Conservation (phyloP, 352 stramenopile species). For the Sclerospora graminicola region DNA sequence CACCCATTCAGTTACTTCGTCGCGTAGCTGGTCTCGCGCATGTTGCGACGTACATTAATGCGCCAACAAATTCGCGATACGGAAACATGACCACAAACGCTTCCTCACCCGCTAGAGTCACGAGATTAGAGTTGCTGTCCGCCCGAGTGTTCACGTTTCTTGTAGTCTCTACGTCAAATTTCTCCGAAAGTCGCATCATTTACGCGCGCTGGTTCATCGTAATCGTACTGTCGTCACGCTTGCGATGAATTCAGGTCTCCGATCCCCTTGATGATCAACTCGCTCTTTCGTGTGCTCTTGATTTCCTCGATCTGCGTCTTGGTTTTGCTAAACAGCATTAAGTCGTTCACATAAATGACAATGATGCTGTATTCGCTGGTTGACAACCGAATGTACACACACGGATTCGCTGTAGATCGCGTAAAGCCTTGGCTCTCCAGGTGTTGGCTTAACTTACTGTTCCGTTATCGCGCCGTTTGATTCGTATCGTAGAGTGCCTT, state of each 20-base stretch:
- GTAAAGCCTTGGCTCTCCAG: not conserved
- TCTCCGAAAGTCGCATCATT: not conserved
- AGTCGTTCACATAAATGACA: not conserved
- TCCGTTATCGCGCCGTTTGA: not conserved
- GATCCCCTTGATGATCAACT: not conserved
- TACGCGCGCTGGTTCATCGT: not conserved
- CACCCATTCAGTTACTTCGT: not conserved
- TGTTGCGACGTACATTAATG: slow-evolving; percentile 1
- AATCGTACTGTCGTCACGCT: not conserved
- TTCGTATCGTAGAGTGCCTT: not conserved
- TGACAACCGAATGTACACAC: not conserved
- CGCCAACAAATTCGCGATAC: slow-evolving; percentile 1
- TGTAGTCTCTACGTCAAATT: not conserved
- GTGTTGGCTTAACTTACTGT: not conserved
- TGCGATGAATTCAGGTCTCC: not conserved
- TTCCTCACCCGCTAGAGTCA: not conserved
- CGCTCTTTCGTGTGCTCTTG: not conserved
- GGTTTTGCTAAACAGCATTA: not conserved
- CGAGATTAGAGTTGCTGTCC: slow-evolving; percentile 3
- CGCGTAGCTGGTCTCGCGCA: not conserved
- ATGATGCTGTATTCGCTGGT: not conserved
- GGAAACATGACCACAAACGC: not conserved
- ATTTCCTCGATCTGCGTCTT: not conserved
- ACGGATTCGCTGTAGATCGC: not conserved
- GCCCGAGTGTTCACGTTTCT: not conserved